Evolutionary conservation across 352 stramenopile species (phyloP), one percentile per base, ranked within the genome.

Genomic region (Pythium brachiatum): DNA sequence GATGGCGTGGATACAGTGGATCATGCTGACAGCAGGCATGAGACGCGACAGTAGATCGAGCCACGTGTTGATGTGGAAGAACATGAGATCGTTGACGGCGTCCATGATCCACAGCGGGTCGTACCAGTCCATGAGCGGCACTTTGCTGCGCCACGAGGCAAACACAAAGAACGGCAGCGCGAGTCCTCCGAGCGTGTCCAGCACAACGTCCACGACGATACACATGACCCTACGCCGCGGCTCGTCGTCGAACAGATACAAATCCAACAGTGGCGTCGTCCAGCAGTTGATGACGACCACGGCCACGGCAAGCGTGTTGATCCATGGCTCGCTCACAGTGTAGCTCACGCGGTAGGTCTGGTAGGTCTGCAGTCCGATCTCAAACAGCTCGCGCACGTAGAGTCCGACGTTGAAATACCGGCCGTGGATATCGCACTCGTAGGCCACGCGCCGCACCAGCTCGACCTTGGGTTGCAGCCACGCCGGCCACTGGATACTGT

Each of bases 271-370:
- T 16, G 76, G 74, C 1, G 74, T 86, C 3, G 62, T 74, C 75
- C 73, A 82, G 60, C 75, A 86, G 48, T 78, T 80, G 7, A 74
- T 5, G 16, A 75, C 62, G 5, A 84, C 51, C 11, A 62, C 46
- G 3, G 8, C 32, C 8, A 70, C 64, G 3, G 70, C 72, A 7
- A 77, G 31, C 3, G 20, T 57, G 27, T 62, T 66, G 53, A 74
- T 36, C 67, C 57, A 68, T 2, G 43, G 23, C 16, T 55, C 47
- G 15, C 60, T 38, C 2, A 68, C 54, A 12, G 57, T 23, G 63
- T 73, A 50, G 57, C 69, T 60, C 47, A 70, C 61, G 48, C 65
- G 21, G 52, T 57, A 47, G n/a, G 56, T 54, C 67, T 67, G 58
- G 38, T 60, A 60, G 62, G 48, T 62, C 65, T 73, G 69, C 12